Base-by-base conservation (phyloP, 805 yeast genomes). In the Starmerella floris region DNA sequence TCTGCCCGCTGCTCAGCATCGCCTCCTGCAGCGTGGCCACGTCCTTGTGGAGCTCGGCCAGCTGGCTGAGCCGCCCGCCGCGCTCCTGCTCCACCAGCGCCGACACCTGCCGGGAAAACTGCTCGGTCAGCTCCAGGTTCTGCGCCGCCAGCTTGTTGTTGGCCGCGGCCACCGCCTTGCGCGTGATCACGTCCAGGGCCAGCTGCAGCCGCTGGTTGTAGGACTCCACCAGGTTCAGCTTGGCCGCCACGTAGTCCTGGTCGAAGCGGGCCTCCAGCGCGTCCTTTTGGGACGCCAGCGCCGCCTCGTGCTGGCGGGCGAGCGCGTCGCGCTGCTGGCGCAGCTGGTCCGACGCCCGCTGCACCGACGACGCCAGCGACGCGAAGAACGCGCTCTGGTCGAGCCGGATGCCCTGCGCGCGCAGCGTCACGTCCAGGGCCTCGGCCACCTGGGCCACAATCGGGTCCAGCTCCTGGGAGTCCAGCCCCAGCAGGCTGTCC, bases 51-150 rank as follows among this genome's bases (percentile, higher is more conserved):
- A 91, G 68, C 43, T 75, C 73, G 27, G 70, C 69, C 55, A 91
- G 68, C 54, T 79, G 69, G 37, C 79, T 69, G 54, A 87, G 72
- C 57, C 91, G 77, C 23, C 85, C 83, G 49, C 77, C 69, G 63
- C 97, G 77, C 67, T 81, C 94, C 11, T 59, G 49, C 49, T 79
- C 87, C 41, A 87, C 71, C 45, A 71, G 71, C 42, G 72, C 69
- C 36, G 69, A 58, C 37, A 84, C 67, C 44, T 73, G 65, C 41
- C 68, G 65, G 48, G 77, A 73, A 58, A 82, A 76, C 56, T 74
- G 76, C 51, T 77, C 72, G 45, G 83, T 74, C 52, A 80, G 79
- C 51, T 76, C 77, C 39, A 77, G 65, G 54, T 83, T 73, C 43
- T 78, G 74, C 57, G 79, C 67, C 9, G 76, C 66, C 25, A 83